Base-by-base conservation (phyloP, 1,284 basidiomycete genomes). In the Naganishia cerealis region DNA sequence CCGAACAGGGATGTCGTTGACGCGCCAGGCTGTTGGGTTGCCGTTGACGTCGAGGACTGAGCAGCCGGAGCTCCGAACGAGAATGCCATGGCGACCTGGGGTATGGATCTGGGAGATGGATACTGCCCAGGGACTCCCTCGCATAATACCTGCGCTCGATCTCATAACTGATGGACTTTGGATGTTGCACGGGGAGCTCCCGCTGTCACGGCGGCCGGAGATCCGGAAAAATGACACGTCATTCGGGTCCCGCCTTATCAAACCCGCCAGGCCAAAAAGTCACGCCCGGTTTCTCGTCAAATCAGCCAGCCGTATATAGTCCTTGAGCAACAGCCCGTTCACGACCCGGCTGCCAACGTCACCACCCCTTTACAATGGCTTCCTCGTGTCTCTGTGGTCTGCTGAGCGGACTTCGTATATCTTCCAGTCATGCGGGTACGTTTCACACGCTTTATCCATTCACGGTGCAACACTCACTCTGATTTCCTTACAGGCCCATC, bases 51-150 rank as follows among this genome's bases (percentile, higher is more conserved):
- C 21, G 46, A 50, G 38, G 50, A 26, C 16, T 65, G 50, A n/a
- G 59, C 61, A 36, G 54, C 48, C 16, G 67, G 52, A 6, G 53
- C 61, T 39, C 59, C 67, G 42, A 67, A 67, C 26, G 66, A 61
- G 52, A 67, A 67, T 39, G 66, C 66, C 66, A 67, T 67, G 7
- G 16, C 13, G 26, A 46, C 16, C 43, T n/a, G 9, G 16, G 43
- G 43, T 15, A 13, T 46, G 18, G 43, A 3, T 59, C 29, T 24
- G 12, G 42, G 10, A 12, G 42, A 7, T 21, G 15, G 50, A 54
- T n/a, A 38, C 7, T 57, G 36, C 21, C 21, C 13, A 38, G 38
- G 36, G 59, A 24, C n/a, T 24, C 9, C n/a, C 2, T 50, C 46
- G 10, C n/a, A 50, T 50, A 50, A 24, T 24, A 7, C 24, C 46